These are phyloP conservation scores for Mycosphaerelloides madeirae DNA, from an alignment of 2,329 filamentous ascomycete genomes.

Conservation along the genomic window DNA sequence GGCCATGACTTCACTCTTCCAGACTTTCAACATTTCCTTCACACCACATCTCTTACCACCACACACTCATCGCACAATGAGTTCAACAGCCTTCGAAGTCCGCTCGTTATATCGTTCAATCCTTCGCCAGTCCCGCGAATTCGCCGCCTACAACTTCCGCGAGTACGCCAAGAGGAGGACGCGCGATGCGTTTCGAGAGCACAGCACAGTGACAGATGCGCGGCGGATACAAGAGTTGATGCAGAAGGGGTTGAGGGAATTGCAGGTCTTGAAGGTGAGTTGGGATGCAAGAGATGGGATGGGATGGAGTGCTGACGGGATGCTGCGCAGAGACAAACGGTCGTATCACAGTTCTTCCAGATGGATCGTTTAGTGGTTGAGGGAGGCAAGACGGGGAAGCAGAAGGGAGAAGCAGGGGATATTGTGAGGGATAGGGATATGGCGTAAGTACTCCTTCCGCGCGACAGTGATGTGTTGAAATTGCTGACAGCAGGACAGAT, in stretches of 20 bases:
- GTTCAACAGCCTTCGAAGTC: conserved; percentile 22
- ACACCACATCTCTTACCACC: too few relatives aligned
- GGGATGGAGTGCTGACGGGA: neutral
- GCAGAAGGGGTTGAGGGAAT: conserved; percentile 78
- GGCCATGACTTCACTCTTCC: too few relatives aligned
- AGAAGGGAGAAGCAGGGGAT: conserved; percentile 60
- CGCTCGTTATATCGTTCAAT: conserved; percentile 69
- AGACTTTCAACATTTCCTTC: too few relatives aligned
- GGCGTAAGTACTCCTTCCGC: conserved; percentile 52
- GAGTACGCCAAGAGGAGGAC: conserved; percentile 92
- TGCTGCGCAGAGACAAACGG: conserved; percentile 75
- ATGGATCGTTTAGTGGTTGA: conserved; percentile 88
- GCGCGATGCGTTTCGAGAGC: conserved; percentile 81
- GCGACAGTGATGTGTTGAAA: neutral
- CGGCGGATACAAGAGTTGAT: conserved; percentile 80
- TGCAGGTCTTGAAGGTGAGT: conserved; percentile 85
- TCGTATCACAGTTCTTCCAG: conserved; percentile 93
- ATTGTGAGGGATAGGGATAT: conserved; percentile 74
- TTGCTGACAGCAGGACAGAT: conserved; percentile 5
- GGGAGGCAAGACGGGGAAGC: conserved; percentile 72
- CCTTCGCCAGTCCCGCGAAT: conserved; percentile 78
- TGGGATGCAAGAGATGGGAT: neutral
- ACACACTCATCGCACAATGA: too few relatives aligned
- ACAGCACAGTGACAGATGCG: conserved; percentile 66
- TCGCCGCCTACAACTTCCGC: conserved; percentile 94